Percentiles rank a stretch among this genome's conserved stretches.
phyloP scores from a whole-genome alignment of 805 yeast genomes.

The Sugiyamaella lignohabitans region DNA sequence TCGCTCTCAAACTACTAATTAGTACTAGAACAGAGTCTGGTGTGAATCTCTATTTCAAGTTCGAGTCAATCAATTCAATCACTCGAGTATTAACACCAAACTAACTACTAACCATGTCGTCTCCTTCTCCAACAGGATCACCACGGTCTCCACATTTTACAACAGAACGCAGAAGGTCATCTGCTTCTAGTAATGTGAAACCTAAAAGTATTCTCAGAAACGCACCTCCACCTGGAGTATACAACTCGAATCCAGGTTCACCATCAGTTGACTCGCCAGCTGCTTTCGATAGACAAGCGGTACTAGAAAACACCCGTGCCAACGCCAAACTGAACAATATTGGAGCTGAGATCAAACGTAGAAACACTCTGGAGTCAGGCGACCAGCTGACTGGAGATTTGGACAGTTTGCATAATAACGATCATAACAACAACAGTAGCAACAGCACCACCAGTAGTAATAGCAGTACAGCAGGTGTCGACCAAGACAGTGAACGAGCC shows the following conservation, averaged over 20 bases:
- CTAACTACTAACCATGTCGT: too few relatives aligned
- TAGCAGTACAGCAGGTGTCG: conserved; percentile 19
- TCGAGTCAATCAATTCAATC: too few relatives aligned
- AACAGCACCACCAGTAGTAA: too few relatives aligned
- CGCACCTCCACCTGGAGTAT: conserved; percentile 19
- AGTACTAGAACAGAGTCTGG: too few relatives aligned
- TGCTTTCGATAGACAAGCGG: conserved; percentile 50
- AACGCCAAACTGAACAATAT: conserved; percentile 45
- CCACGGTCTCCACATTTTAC: too few relatives aligned
- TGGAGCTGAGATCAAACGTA: conserved; percentile 18
- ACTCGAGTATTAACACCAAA: too few relatives aligned
- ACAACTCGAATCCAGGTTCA: background rate
- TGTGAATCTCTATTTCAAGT: too few relatives aligned
- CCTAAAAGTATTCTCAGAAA: conserved; percentile 21
- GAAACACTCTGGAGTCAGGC: conserved; percentile 9
- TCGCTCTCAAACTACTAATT: too few relatives aligned
- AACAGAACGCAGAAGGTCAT: background rate
- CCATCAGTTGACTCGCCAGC: background rate
- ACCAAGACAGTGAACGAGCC: conserved; percentile 25
- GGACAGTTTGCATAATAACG: conserved; percentile 8
- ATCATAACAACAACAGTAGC: conserved; percentile 16
- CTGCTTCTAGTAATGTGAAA: background rate
- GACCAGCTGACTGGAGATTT: conserved; percentile 8
- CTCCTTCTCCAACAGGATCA: too few relatives aligned
- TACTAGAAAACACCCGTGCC: conserved; percentile 68